phyloP scores from a whole-genome alignment of 73 alveolate genomes.

The Vitrella brassicaformis region DNA sequence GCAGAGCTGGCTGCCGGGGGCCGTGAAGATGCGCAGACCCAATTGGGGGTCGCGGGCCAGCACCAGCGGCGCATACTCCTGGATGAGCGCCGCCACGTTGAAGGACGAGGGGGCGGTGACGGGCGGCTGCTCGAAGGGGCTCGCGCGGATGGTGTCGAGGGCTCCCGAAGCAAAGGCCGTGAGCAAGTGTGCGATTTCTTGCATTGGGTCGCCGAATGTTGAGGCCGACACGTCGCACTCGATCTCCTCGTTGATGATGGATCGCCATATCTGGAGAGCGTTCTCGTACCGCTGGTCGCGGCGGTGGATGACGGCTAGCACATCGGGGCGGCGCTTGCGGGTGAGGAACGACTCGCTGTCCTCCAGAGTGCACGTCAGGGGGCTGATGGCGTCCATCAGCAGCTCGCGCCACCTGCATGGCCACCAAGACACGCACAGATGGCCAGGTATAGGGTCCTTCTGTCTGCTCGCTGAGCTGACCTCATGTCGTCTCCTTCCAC shows the following conservation, averaged over 20 bases:
- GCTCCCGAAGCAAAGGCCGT: background rate
- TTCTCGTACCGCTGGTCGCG: no score
- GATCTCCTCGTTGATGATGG: no score
- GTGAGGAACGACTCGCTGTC: no score
- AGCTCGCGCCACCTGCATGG: background rate
- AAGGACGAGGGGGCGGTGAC: background rate
- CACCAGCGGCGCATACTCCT: no score
- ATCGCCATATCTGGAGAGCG: no score
- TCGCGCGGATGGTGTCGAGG: background rate
- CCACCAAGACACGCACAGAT: no score
- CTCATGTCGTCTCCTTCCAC: background rate
- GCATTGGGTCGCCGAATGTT: no score
- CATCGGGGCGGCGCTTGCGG: no score
- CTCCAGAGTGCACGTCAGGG: background rate
- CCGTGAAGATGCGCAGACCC: background rate
- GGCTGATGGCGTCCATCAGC: background rate
- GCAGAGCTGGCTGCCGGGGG: background rate
- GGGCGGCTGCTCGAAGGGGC: background rate
- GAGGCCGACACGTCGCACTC: no score
- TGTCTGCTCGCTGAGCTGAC: background rate
- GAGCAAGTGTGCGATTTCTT: background rate
- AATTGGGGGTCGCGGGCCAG: no score
- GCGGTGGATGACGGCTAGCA: no score
- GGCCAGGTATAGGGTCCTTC: no score
- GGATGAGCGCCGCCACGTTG: background rate